These are phyloP conservation scores for Cudoniella acicularis DNA, from an alignment of 495 filamentous ascomycete genomes.

Conservation along the genomic window DNA sequence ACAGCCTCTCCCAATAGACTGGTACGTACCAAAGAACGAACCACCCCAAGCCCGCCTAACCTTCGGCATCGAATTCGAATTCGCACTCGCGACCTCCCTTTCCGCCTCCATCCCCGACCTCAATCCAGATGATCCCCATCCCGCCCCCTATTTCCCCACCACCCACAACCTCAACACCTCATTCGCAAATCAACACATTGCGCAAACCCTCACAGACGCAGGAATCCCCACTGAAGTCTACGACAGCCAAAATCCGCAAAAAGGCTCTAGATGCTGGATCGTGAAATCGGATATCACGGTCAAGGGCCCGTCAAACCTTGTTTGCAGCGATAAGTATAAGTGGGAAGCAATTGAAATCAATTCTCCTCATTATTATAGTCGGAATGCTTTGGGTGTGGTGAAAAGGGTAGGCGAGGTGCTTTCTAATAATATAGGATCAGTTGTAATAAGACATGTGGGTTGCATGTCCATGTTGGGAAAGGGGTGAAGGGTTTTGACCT, in stretches of 20 bases:
- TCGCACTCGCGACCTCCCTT: not conserved
- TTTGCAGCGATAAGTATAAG: not conserved
- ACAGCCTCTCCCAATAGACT: too few relatives aligned
- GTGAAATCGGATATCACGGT: not conserved
- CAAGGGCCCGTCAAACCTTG: not conserved
- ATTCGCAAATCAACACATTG: not conserved
- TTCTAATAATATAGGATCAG: constrained; percentile 24
- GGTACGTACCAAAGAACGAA: not conserved
- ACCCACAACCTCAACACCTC: too few relatives aligned
- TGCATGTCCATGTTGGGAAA: constrained; percentile 37
- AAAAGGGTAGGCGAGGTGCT: constrained; percentile 14
- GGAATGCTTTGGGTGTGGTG: not conserved
- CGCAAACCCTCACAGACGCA: not conserved
- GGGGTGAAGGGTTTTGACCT: constrained; percentile 21
- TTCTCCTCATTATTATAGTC: not conserved
- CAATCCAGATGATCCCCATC: not conserved
- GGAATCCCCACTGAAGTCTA: not conserved
- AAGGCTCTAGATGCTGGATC: not conserved
- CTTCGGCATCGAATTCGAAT: not conserved
- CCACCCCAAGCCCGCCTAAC: not conserved
- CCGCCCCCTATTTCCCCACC: not conserved
- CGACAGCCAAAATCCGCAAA: not conserved
- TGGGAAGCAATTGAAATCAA: not conserved
- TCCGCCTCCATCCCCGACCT: not conserved
- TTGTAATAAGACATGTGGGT: constrained; percentile 29